These are phyloP conservation scores for Yarrowia keelungensis DNA, from an alignment of 805 yeast species.

Conservation along the genomic window DNA sequence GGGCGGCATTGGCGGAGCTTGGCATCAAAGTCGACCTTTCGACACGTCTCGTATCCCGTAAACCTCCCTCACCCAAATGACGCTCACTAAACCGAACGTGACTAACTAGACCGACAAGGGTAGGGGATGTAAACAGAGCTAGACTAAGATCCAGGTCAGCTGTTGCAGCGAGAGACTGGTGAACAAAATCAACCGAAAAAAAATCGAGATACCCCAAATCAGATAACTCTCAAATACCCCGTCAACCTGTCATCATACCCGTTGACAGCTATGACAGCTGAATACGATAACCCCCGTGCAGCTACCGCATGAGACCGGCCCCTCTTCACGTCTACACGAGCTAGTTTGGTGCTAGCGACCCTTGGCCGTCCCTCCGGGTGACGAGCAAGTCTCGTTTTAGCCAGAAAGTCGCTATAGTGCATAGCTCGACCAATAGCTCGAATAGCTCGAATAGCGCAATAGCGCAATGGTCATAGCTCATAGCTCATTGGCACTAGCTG, in stretches of 20 bases:
- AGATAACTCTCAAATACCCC: not conserved
- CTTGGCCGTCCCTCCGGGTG: not conserved
- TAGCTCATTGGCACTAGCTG: not conserved
- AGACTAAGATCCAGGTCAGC: slow-evolving; percentile 27
- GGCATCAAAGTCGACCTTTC: slow-evolving; percentile 2
- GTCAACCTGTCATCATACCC: not conserved
- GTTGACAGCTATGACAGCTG: not conserved
- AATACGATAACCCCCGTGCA: not conserved
- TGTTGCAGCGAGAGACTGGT: not conserved
- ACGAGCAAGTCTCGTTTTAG: not conserved
- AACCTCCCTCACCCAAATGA: not conserved
- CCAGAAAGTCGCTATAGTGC: not conserved
- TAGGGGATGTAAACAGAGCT: slow-evolving; percentile 30
- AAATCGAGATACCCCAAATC: not conserved
- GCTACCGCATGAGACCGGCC: not conserved
- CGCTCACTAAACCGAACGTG: slow-evolving; percentile 19
- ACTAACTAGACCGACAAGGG: slow-evolving; percentile 19
- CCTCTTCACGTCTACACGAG: slow-evolving; percentile 15
- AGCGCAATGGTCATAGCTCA: not conserved
- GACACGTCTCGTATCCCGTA: slow-evolving; percentile 1
- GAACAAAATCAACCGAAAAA: no score
- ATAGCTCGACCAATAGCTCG: not conserved
- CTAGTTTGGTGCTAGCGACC: not conserved
- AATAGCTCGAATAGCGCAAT: slow-evolving; percentile 8
- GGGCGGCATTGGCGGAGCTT: not conserved